These are phyloP conservation scores for Sordariomycetes sp. DNA, from an alignment of 2,329 filamentous ascomycete genomes.

Conservation along the genomic window DNA sequence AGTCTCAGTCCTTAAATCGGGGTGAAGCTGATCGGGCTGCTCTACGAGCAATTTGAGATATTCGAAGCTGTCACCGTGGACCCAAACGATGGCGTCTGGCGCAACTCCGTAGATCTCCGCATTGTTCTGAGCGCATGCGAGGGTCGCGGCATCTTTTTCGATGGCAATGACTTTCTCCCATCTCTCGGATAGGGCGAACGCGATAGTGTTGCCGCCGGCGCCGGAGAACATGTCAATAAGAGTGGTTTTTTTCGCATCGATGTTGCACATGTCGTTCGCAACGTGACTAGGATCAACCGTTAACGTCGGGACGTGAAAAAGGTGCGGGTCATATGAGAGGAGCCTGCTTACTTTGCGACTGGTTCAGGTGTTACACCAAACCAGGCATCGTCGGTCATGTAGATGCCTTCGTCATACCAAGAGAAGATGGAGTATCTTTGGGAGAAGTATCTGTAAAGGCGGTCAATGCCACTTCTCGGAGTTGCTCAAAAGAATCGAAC, in stretches of 20 bases:
- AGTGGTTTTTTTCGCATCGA: slow-evolving; percentile 46
- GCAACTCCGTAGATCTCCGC: slow-evolving; percentile 74
- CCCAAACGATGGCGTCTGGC: slow-evolving; percentile 67
- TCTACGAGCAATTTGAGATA: slow-evolving; percentile 43
- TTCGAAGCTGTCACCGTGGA: slow-evolving; percentile 79
- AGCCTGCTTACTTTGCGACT: slow-evolving; percentile 59
- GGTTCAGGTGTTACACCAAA: slow-evolving; percentile 94
- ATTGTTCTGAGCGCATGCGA: slow-evolving; percentile 90
- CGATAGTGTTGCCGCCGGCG: slow-evolving; percentile 87
- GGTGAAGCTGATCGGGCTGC: slow-evolving; percentile 23
- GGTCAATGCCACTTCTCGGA: too few species aligned
- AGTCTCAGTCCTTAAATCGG: slow-evolving; percentile 29
- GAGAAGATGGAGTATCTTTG: slow-evolving; percentile 85
- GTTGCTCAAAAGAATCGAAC: too few species aligned
- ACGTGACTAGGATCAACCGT: slow-evolving; percentile 69
- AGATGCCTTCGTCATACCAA: slow-evolving; percentile 77
- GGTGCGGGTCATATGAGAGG: slow-evolving; percentile 3
- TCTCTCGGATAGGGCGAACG: slow-evolving; percentile 72
- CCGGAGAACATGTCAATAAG: slow-evolving; percentile 88
- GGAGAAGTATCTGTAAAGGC: slow-evolving; percentile 78
- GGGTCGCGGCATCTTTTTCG: slow-evolving; percentile 69
- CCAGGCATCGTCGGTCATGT: slow-evolving; percentile 91
- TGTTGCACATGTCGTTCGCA: slow-evolving; percentile 58
- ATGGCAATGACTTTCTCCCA: slow-evolving; percentile 84
- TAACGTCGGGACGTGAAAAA: too few species aligned